phyloP scores from a whole-genome alignment of 1,139 yeast genomes.

The Meyerozyma sp. region DNA sequence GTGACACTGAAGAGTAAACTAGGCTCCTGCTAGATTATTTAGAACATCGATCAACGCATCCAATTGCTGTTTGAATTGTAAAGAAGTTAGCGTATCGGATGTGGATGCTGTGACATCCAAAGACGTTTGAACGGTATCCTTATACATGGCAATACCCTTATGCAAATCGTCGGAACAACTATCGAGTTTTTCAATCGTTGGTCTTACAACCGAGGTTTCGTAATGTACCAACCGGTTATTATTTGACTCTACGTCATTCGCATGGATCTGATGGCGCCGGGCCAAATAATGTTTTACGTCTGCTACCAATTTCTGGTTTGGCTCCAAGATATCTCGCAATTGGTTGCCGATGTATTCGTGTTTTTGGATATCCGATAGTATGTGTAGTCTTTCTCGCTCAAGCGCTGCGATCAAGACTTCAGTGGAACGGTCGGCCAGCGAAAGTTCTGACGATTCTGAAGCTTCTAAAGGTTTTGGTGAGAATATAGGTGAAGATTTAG shows the following conservation, averaged over 20 bases:
- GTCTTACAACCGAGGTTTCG: constrained; percentile 6
- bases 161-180: constrained; percentile 6
- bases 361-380: constrained; percentile 40
- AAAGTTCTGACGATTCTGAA: background rate
- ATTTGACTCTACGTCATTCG: constrained; percentile 8
- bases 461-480: too few relatives aligned
- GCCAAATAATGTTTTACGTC: constrained; percentile 34
- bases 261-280: constrained; percentile 9
- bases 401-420: constrained; percentile 14
- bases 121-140: background rate
- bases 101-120: constrained; percentile 2
- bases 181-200: constrained; percentile 9
- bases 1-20: background rate
- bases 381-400: constrained; percentile 29
- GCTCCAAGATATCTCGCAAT: constrained; percentile 29
- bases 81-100: constrained; percentile 6
- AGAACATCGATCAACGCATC: constrained; percentile 17
- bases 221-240: constrained; percentile 7
- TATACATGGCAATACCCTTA: constrained; percentile 1
- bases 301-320: constrained; percentile 35
- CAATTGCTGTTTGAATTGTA: constrained; percentile 15
- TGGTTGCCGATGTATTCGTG: constrained; percentile 34
- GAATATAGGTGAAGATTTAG: too few relatives aligned
- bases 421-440: background rate
- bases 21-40: constrained; percentile 8